These are phyloP conservation scores for Neurospora crassa DNA, from an alignment of 2,329 filamentous ascomycete genomes.

Conservation along the genomic window DNA sequence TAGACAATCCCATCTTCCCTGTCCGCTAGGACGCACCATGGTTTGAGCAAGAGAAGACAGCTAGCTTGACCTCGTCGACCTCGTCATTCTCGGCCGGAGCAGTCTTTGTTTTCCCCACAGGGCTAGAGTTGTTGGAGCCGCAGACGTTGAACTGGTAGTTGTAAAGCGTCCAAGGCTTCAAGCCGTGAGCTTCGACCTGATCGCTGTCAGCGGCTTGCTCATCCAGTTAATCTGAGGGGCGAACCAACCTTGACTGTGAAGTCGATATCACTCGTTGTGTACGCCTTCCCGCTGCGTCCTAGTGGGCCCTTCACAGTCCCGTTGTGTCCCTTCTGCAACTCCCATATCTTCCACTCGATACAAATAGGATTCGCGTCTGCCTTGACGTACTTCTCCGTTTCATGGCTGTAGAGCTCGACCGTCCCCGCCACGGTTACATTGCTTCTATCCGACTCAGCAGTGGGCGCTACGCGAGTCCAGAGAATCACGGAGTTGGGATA, in stretches of 20 bases:
- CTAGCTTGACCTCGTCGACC: conserved; percentile 48
- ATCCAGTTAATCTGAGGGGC: neutral
- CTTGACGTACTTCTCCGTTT: conserved; percentile 33
- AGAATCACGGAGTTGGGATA: conserved; percentile 45
- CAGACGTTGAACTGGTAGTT: conserved; percentile 65
- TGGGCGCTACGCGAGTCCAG: conserved; percentile 33
- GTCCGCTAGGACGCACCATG: conserved; percentile 35
- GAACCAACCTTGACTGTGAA: conserved; percentile 55
- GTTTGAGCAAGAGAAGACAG: conserved; percentile 64
- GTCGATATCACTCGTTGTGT: conserved; percentile 65
- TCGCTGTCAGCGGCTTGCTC: neutral
- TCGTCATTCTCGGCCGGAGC: conserved; percentile 47
- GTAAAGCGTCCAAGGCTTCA: conserved; percentile 56
- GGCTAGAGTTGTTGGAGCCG: conserved; percentile 48
- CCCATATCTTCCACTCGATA: conserved; percentile 50
- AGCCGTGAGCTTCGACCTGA: conserved; percentile 53
- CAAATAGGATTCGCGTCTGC: conserved; percentile 54
- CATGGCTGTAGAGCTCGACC: conserved; percentile 31
- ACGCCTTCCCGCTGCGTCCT: conserved; percentile 49
- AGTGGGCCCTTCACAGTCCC: conserved; percentile 25
- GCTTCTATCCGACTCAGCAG: conserved; percentile 34
- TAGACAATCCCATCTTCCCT: neutral
- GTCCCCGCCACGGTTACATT: conserved; percentile 31
- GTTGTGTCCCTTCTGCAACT: neutral
- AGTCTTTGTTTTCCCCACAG: conserved; percentile 61